Evolutionary conservation across 2,329 filamentous ascomycete genomes (phyloP).

Genomic region (Colletotrichum higginsianum): DNA sequence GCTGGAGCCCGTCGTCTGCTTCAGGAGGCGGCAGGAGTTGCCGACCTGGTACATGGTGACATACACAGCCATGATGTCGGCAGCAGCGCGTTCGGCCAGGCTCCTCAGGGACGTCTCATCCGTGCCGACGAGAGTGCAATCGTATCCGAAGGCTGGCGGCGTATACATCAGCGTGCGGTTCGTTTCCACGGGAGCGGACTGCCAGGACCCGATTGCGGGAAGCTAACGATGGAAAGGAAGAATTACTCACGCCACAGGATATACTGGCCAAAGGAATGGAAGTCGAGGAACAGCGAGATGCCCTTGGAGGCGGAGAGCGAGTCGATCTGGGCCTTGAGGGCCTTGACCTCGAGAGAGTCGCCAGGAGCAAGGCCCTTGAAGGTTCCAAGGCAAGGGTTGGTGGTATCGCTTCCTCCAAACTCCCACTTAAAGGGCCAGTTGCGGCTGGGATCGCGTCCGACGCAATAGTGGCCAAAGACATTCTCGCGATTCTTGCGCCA

Average conservation of each 20-base stretch:
- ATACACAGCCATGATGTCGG: constrained; percentile 40
- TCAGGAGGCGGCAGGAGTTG: constrained; percentile 44
- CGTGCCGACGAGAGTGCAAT: constrained; percentile 40
- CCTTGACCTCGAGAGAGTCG: constrained; percentile 63
- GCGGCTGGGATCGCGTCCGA: constrained; percentile 68
- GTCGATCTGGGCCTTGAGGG: constrained; percentile 62
- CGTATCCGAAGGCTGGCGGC: constrained; percentile 37
- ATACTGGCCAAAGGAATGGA: constrained; percentile 73
- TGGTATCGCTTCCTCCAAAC: constrained; percentile 60
- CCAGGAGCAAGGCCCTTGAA: constrained; percentile 59
- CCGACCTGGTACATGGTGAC: constrained; percentile 43
- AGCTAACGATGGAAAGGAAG: background rate
- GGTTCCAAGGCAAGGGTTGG: constrained; percentile 63
- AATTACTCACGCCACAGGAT: constrained; percentile 41
- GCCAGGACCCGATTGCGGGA: too few relatives aligned
- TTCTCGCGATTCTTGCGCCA: constrained; percentile 69
- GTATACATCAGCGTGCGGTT: background rate
- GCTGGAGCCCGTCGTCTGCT: constrained; percentile 44
- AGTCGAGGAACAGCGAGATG: constrained; percentile 75
- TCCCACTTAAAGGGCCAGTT: constrained; percentile 69
- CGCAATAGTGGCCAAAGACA: constrained; percentile 52
- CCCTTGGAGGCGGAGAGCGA: constrained; percentile 59
- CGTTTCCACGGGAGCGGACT: too few relatives aligned
- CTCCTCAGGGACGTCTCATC: constrained; percentile 30
- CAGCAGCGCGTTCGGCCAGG: constrained; percentile 36